phyloP scores from a whole-genome alignment of 2,329 filamentous ascomycete species.

The Fusarium palustre region DNA sequence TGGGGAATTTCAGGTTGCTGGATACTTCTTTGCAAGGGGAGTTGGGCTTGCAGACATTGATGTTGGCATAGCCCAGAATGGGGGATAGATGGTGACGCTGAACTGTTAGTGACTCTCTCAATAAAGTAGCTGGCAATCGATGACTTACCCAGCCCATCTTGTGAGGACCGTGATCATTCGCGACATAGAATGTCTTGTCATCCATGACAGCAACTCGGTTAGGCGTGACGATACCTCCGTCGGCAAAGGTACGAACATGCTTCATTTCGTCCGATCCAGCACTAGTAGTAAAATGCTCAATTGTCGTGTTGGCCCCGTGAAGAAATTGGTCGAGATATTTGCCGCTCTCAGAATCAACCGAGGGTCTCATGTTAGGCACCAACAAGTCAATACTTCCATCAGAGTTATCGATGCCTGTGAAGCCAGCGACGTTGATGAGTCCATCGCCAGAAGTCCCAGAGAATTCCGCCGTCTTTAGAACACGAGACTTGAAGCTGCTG shows the following conservation, averaged over 20 bases:
- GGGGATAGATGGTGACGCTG: slow-evolving; percentile 36
- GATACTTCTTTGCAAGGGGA: slow-evolving; percentile 41
- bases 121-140: rapidly evolving
- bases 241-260: slow-evolving; percentile 32
- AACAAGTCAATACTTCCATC: slow-evolving; percentile 32
- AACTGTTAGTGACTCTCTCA: background rate
- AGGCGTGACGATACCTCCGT: slow-evolving; percentile 32
- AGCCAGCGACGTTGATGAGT: slow-evolving; percentile 48
- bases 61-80: slow-evolving; percentile 45
- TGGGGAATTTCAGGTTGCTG: slow-evolving; percentile 46
- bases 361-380: slow-evolving; percentile 35
- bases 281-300: slow-evolving; percentile 35
- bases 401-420: slow-evolving; percentile 46
- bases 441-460: slow-evolving; percentile 50
- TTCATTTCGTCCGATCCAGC: slow-evolving; percentile 21
- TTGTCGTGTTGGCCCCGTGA: slow-evolving; percentile 26
- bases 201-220: slow-evolving; percentile 37
- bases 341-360: slow-evolving; percentile 20
- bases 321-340: slow-evolving; percentile 19
- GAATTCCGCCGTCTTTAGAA: slow-evolving; percentile 46
- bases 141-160: slow-evolving; percentile 32
- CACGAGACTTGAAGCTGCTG: slow-evolving; percentile 36
- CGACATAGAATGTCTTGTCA: slow-evolving; percentile 28
- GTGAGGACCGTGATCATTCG: slow-evolving; percentile 38
- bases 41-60: slow-evolving; percentile 44